phyloP scores from a whole-genome alignment of 352 stramenopile genomes.

The Globisporangium nagaii region DNA sequence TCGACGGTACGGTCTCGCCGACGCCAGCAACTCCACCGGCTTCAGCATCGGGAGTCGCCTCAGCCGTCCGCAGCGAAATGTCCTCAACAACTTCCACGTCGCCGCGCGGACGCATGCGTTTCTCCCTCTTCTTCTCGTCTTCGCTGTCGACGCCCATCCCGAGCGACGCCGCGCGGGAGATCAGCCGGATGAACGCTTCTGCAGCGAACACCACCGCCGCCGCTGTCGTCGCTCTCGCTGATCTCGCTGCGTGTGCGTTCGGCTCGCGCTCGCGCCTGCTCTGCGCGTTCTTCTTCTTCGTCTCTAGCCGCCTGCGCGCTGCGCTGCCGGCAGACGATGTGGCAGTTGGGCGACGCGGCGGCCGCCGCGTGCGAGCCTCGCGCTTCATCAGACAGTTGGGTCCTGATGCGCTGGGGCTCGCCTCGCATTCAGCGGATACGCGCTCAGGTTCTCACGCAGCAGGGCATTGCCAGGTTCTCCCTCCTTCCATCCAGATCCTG shows the following conservation, averaged over 20 bases:
- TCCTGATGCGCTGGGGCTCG: too few species aligned
- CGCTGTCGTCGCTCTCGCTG: not conserved
- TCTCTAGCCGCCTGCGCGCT: too few species aligned
- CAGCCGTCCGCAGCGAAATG: not conserved
- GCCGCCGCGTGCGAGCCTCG: not conserved
- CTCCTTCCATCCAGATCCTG: too few species aligned
- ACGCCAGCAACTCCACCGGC: not conserved
- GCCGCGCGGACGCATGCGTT: too few species aligned
- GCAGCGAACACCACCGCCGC: not conserved
- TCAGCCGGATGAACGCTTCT: not conserved
- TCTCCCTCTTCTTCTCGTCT: not conserved
- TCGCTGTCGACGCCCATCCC: not conserved
- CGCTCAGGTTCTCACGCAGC: too few species aligned
- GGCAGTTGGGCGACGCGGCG: not conserved
- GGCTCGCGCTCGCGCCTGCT: not conserved
- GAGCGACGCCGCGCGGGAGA: not conserved
- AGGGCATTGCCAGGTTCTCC: too few species aligned
- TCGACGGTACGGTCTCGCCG: not conserved
- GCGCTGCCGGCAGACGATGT: too few species aligned
- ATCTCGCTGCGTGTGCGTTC: not conserved
- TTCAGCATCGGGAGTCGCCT: not conserved
- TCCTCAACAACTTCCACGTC: slow-evolving; percentile 4
- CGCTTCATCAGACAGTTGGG: not conserved
- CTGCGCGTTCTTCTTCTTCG: not conserved
- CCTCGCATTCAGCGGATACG: too few species aligned